Percentiles rank a stretch among this genome's conserved stretches.
Conservation (phyloP, 2,329 filamentous ascomycete species). For the Fusarium anthophilum region DNA sequence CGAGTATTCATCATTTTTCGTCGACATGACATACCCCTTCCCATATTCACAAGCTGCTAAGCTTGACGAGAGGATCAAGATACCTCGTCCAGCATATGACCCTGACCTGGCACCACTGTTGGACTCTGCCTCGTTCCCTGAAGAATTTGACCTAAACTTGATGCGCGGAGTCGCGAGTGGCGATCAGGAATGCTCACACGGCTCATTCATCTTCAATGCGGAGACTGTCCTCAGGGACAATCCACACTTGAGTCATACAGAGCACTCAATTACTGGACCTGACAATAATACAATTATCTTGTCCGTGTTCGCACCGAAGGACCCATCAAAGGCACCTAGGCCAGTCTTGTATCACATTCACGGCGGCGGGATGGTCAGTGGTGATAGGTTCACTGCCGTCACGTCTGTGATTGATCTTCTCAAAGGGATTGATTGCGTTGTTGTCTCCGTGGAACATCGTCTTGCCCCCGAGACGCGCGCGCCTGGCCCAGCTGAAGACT, state of each 20-base stretch:
- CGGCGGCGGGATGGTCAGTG: neutral
- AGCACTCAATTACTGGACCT: neutral
- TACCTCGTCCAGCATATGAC: neutral
- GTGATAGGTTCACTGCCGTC: neutral
- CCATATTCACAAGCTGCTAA: slow-evolving; percentile 3
- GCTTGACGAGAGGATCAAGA: slow-evolving; percentile 2
- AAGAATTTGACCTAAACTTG: slow-evolving; percentile 2
- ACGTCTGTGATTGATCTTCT: neutral
- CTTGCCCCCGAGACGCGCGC: neutral
- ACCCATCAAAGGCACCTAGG: neutral
- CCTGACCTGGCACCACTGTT: neutral
- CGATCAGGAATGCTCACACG: neutral
- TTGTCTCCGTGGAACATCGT: neutral
- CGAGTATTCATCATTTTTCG: accelerated
- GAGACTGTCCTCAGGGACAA: neutral
- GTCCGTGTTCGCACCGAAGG: neutral
- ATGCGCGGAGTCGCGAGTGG: slow-evolving; percentile 5
- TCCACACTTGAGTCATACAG: neutral
- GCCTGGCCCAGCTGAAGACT: neutral
- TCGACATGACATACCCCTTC: neutral
- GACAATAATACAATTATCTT: neutral
- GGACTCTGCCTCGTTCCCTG: slow-evolving; percentile 1
- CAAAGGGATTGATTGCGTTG: neutral
- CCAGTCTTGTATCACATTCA: slow-evolving; percentile 7
- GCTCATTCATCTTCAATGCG: neutral